phyloP scores from a whole-genome alignment of 2,329 filamentous ascomycete genomes.

The Pseudovirgaria hyperparasitica region DNA sequence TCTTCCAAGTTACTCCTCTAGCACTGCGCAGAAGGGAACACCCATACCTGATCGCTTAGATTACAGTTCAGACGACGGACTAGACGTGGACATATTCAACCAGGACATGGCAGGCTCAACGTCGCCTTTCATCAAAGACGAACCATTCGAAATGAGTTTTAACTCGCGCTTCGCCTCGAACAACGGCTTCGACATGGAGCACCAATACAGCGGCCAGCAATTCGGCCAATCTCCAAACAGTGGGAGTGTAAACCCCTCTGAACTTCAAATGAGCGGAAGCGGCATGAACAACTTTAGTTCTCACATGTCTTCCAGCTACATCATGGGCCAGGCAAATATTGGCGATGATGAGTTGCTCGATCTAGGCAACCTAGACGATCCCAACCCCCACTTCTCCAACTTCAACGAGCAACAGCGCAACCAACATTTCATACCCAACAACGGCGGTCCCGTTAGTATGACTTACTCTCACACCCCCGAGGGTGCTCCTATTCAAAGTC shows the following conservation, averaged over 20 bases:
- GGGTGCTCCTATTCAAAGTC: slow-evolving; percentile 81
- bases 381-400: slow-evolving; percentile 30
- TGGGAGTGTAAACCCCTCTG: slow-evolving; percentile 63
- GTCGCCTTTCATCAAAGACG: slow-evolving; percentile 54
- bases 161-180: slow-evolving; percentile 37
- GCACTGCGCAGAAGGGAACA: neutral
- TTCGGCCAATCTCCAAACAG: slow-evolving; percentile 31
- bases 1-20: too few relatives aligned
- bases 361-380: slow-evolving; percentile 42
- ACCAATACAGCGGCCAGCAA: slow-evolving; percentile 34
- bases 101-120: slow-evolving; percentile 40
- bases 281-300: slow-evolving; percentile 41
- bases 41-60: slow-evolving; percentile 23
- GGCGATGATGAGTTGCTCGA: slow-evolving; percentile 84
- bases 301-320: slow-evolving; percentile 59
- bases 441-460: slow-evolving; percentile 31
- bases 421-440: slow-evolving; percentile 29
- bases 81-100: slow-evolving; percentile 29
- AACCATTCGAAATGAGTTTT: slow-evolving; percentile 51
- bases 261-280: slow-evolving; percentile 59
- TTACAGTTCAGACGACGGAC: slow-evolving; percentile 26
- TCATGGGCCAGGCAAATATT: slow-evolving; percentile 64
- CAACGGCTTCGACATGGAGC: slow-evolving; percentile 38
- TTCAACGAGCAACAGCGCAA: slow-evolving; percentile 48
- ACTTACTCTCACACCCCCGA: slow-evolving; percentile 88